phyloP scores from a whole-genome alignment of 1,139 yeast species.

The Magnusiomyces clavatus region DNA sequence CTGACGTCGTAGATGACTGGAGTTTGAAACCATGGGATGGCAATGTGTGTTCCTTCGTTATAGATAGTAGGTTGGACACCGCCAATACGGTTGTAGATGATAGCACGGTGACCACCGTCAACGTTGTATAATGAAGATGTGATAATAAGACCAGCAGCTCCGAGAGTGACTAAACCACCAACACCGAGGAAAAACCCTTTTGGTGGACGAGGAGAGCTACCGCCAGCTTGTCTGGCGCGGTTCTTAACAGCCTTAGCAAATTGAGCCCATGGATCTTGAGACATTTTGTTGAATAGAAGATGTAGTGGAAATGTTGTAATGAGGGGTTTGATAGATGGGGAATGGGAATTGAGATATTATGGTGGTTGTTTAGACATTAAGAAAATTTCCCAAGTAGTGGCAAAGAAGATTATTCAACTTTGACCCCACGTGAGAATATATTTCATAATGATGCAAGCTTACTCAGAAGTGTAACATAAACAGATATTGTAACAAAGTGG shows the following conservation, averaged over 20 bases:
- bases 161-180: constrained; percentile 68
- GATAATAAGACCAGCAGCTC: constrained; percentile 59
- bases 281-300: not conserved
- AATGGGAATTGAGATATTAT: not conserved
- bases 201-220: constrained; percentile 36
- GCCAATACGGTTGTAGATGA: constrained; percentile 76
- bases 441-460: no score
- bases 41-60: constrained; percentile 91
- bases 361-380: not conserved
- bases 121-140: constrained; percentile 85
- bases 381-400: no score
- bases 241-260: constrained; percentile 60
- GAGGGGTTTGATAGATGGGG: not conserved
- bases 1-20: constrained; percentile 92
- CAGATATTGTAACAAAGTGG: no score
- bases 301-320: not conserved
- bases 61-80: constrained; percentile 85
- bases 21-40: constrained; percentile 91
- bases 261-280: constrained; percentile 44
- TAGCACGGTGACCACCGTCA: constrained; percentile 99
- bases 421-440: no score
- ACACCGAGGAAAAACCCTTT: constrained; percentile 48
- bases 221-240: constrained; percentile 48
- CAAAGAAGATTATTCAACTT: no score
- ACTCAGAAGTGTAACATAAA: no score